Evolutionary conservation across 2,329 filamentous ascomycete species (phyloP).

Genomic region (Tolypocladium sp.): DNA sequence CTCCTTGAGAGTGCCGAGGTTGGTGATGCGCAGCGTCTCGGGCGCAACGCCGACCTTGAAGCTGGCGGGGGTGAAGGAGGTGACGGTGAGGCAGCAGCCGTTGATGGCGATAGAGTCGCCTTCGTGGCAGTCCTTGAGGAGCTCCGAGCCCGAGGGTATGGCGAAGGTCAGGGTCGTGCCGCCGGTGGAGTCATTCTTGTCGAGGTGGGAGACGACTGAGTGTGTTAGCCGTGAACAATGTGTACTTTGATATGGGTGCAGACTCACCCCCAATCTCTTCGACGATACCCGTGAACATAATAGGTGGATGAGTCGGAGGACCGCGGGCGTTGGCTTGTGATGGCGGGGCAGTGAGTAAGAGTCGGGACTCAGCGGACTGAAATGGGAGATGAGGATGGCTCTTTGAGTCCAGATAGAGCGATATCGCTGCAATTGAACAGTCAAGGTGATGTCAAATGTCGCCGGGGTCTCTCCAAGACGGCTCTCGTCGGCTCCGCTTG

Average conservation of each 20-base stretch:
- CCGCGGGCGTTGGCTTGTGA: not conserved
- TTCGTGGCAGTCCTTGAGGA: slow-evolving; percentile 74
- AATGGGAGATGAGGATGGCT: not conserved
- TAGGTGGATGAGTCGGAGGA: slow-evolving; percentile 1
- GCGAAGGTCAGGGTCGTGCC: slow-evolving; percentile 87
- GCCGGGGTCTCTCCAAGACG: not conserved
- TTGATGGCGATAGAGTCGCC: slow-evolving; percentile 95
- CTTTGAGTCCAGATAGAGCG: not conserved
- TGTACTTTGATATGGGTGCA: not conserved
- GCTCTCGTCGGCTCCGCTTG: not conserved
- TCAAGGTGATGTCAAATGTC: not conserved
- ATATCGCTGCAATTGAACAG: not conserved
- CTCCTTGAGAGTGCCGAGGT: slow-evolving; percentile 66
- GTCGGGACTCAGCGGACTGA: not conserved
- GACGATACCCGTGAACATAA: slow-evolving; percentile 93
- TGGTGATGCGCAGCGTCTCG: slow-evolving; percentile 91
- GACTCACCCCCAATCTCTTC: slow-evolving; percentile 83
- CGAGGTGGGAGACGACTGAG: slow-evolving; percentile 75
- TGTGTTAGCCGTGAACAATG: slow-evolving; percentile 5
- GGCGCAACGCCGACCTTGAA: slow-evolving; percentile 95
- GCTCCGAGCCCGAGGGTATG: slow-evolving; percentile 54
- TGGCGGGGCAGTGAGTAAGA: not conserved
- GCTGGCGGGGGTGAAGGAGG: slow-evolving; percentile 33
- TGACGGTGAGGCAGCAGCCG: slow-evolving; percentile 91
- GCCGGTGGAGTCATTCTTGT: slow-evolving; percentile 71